Evolutionary conservation across 257 asterid genomes (phyloP).

Genomic region (Anisodus acutangulus): DNA sequence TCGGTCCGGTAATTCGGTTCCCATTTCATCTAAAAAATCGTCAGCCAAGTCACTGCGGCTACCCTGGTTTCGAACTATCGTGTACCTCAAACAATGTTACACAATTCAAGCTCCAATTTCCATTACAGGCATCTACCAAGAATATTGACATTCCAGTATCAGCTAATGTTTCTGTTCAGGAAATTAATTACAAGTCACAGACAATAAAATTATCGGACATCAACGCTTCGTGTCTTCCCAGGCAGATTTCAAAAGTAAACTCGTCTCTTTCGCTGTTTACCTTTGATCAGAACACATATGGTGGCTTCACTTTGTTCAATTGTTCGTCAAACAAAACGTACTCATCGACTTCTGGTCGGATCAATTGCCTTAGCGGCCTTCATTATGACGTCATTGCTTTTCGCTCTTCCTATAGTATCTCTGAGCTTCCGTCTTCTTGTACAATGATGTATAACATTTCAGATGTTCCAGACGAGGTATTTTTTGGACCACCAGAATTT

Average conservation of each 20-base stretch:
- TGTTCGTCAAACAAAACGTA: neutral
- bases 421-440: conserved; percentile 52
- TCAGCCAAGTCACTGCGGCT: conserved; percentile 36
- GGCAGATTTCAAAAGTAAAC: conserved; percentile 27
- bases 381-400: conserved; percentile 44
- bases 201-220: conserved; percentile 34
- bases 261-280: conserved; percentile 1
- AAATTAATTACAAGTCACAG: conserved; percentile 42
- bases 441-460: conserved; percentile 64
- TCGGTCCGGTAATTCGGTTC: conserved; percentile 64
- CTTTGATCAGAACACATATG: neutral
- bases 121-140: conserved; percentile 34
- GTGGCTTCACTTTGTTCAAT: conserved; percentile 26
- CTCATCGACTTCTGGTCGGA: conserved; percentile 24
- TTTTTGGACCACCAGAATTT: conserved; percentile 35
- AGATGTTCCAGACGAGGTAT: conserved; percentile 37
- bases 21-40: conserved; percentile 54
- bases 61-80: conserved; percentile 38
- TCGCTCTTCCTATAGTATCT: conserved; percentile 36
- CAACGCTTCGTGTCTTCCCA: conserved; percentile 41
- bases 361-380: conserved; percentile 50
- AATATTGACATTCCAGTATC: conserved; percentile 28
- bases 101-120: conserved; percentile 36
- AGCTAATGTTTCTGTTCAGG: conserved; percentile 32
- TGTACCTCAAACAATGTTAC: conserved; percentile 34